Conservation (phyloP, 2,329 filamentous ascomycete species). For the Davidsoniella virescens region DNA sequence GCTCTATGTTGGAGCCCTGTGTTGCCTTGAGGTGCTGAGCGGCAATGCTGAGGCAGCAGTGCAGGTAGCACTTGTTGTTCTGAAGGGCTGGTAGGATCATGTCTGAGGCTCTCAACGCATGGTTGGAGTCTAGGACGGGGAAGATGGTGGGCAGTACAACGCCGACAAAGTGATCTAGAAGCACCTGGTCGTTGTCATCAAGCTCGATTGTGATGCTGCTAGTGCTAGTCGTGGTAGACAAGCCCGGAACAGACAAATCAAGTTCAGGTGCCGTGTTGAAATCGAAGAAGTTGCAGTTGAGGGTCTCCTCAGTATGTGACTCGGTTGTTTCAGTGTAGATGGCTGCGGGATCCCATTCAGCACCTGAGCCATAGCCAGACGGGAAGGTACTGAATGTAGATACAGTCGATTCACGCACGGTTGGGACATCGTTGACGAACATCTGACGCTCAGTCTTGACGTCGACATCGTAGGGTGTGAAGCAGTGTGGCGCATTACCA, state of each 20-base stretch:
- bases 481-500: slow-evolving; percentile 24
- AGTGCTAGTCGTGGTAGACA: slow-evolving; percentile 67
- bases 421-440: slow-evolving; percentile 80
- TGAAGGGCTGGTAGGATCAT: slow-evolving; percentile 78
- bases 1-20: slow-evolving; percentile 46
- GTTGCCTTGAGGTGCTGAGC: slow-evolving; percentile 83
- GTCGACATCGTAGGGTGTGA: slow-evolving; percentile 79
- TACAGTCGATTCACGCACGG: slow-evolving; percentile 69
- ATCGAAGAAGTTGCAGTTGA: slow-evolving; percentile 53
- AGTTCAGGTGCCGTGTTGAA: slow-evolving; percentile 42
- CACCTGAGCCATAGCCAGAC: slow-evolving; percentile 44
- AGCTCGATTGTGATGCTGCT: slow-evolving; percentile 61
- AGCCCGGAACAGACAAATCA: slow-evolving; percentile 46
- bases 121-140: slow-evolving; percentile 79
- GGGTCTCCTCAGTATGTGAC: slow-evolving; percentile 2
- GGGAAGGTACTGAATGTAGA: slow-evolving; percentile 91
- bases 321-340: slow-evolving; percentile 5
- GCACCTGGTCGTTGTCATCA: slow-evolving; percentile 69
- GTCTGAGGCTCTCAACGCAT: slow-evolving; percentile 63
- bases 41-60: slow-evolving; percentile 87
- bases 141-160: slow-evolving; percentile 80
- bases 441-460: slow-evolving; percentile 92
- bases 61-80: slow-evolving; percentile 81
- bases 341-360: slow-evolving; percentile 53
- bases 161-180: slow-evolving; percentile 82